These are phyloP conservation scores for Arthrobotrys musiformis DNA, from an alignment of 2,329 filamentous ascomycete genomes.

Conservation along the genomic window DNA sequence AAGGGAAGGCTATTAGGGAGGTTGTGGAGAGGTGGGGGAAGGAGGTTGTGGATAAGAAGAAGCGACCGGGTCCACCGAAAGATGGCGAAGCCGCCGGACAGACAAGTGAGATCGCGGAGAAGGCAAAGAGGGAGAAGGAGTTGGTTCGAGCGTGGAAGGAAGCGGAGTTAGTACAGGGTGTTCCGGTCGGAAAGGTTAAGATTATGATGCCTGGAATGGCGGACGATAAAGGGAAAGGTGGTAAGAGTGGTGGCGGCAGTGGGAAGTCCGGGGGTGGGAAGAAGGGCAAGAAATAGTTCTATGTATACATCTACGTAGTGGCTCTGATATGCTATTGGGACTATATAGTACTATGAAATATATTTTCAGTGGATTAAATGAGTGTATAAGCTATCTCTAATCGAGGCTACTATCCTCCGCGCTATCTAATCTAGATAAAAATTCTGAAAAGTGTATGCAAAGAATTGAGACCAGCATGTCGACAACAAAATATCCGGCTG, in stretches of 20 bases:
- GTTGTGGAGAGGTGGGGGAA: slow-evolving; percentile 83
- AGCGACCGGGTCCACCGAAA: background rate
- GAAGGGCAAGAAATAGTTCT: slow-evolving; percentile 48
- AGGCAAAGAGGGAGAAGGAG: slow-evolving; percentile 43
- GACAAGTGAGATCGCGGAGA: slow-evolving; percentile 26
- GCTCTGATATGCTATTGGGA: background rate
- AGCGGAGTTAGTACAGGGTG: slow-evolving; percentile 39
- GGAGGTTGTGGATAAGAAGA: slow-evolving; percentile 69
- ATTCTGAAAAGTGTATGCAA: no score
- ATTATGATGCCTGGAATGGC: slow-evolving; percentile 43
- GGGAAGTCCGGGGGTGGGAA: slow-evolving; percentile 26
- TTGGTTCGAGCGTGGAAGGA: slow-evolving; percentile 46
- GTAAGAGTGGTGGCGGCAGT: slow-evolving; percentile 18
- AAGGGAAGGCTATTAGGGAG: slow-evolving; percentile 92
- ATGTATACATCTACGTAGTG: background rate
- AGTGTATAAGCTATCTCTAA: no score
- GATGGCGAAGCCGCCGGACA: slow-evolving; percentile 5
- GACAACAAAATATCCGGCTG: background rate
- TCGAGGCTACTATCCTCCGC: no score
- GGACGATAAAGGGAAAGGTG: slow-evolving; percentile 36
- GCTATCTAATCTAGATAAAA: no score
- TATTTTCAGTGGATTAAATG: background rate
- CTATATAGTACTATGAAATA: background rate
- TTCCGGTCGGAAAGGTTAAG: slow-evolving; percentile 51
- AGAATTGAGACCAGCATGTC: background rate